Evolutionary conservation across 108 stramenopile species (phyloP), one percentile per base, ranked within the genome.

Genomic region (Tribonema minus): DNA sequence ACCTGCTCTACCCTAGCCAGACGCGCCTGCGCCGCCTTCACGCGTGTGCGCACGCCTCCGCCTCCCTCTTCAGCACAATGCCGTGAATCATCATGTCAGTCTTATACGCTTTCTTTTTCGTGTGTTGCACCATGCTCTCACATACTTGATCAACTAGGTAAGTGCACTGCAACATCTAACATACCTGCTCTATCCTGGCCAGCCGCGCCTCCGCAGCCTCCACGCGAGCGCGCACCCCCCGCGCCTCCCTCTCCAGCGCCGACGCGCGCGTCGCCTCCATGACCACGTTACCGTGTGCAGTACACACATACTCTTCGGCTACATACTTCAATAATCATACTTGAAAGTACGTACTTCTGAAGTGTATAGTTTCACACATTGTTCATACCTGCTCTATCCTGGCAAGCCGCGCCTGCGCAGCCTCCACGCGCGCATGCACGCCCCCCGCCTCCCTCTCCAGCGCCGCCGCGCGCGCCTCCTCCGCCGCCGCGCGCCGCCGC

Each of bases 1-100:
- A 71, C 75, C 31, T 37, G 20, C 67, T 77, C 76, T 54, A 77
- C 32, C 58, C 76, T 37, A 0, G 28, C 26, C 67, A 77, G 76
- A 4, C 76, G 54, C 33, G 40, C 67, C 23, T 37, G 64, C 25
- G 58, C 66, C 0, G 58, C 66, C 25, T 77, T 41, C 28, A 68
- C 67, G 23, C 41, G 40, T 41, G 65, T 33, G 0, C 36, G n/a
- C 3, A 61, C 32, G 29, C 67, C 35, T 32, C 58, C 23, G 67
- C 67, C 28, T 77, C 76, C 67, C 58, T 68, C 59, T 60, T 41
- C 7, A 77, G 58, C 1, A 41, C 76, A 28, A 81, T 61, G 29
- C 80, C 63, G 36, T 80, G 64, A 20, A 83, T n/a, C n/a, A n/a
- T n/a, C n/a, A n/a, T n/a, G n/a, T n/a, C n/a, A n/a, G n/a, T n/a